These are phyloP conservation scores for Brettanomyces bruxellensis DNA, from an alignment of 805 yeast genomes.

Conservation along the genomic window DNA sequence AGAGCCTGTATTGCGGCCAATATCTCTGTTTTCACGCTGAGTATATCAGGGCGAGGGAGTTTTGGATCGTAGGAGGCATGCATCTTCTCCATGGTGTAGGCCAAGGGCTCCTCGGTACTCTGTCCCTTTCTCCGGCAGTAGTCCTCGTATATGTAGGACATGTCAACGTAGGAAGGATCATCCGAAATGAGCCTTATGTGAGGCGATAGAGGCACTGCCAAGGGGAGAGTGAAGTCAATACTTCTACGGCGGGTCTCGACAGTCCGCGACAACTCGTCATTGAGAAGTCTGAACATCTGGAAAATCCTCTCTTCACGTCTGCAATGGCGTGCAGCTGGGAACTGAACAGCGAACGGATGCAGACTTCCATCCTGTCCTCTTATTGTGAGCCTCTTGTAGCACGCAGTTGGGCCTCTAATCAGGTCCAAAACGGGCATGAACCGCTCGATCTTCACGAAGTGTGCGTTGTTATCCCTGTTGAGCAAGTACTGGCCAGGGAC, in stretches of 20 bases:
- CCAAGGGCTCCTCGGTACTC: constrained; percentile 83
- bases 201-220: constrained; percentile 90
- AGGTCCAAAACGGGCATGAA: constrained; percentile 84
- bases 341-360: constrained; percentile 92
- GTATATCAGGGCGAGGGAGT: constrained; percentile 84
- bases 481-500: constrained; percentile 93
- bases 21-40: constrained; percentile 85
- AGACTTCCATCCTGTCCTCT: constrained; percentile 90
- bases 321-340: constrained; percentile 95
- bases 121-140: constrained; percentile 66
- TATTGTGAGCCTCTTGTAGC: constrained; percentile 80
- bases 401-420: constrained; percentile 82
- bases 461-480: constrained; percentile 82
- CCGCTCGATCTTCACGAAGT: constrained; percentile 87
- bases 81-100: constrained; percentile 74
- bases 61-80: constrained; percentile 91
- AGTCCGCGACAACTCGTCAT: constrained; percentile 66
- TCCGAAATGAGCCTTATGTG: constrained; percentile 86
- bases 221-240: constrained; percentile 77
- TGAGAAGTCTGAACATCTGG: constrained; percentile 85
- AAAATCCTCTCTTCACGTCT: constrained; percentile 92
- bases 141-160: constrained; percentile 81
- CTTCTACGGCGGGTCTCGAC: constrained; percentile 85
- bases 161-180: constrained; percentile 63
- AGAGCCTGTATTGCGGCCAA: constrained; percentile 81